phyloP scores from a whole-genome alignment of 768 basidiomycete genomes.

The Russula sp. region DNA sequence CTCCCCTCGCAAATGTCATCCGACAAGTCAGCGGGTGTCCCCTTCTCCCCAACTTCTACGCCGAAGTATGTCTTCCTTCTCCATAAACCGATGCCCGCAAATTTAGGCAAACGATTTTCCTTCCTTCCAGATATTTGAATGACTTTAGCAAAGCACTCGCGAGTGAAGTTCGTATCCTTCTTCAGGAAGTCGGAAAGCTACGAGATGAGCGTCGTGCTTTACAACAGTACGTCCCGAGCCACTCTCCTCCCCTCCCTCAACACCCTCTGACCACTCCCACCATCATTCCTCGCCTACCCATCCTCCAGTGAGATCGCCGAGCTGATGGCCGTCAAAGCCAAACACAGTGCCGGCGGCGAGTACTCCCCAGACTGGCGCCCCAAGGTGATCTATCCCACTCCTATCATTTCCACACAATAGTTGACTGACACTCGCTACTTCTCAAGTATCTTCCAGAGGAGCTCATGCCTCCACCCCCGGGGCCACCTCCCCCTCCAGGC shows the following conservation, averaged over 20 bases:
- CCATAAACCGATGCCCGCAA: not conserved
- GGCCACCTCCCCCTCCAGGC: slow-evolving; percentile 29
- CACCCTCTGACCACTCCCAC: not conserved
- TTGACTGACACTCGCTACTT: too few relatives aligned
- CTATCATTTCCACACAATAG: not conserved
- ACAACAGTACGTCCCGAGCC: slow-evolving; percentile 39
- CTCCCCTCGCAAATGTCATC: not conserved
- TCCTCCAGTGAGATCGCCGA: slow-evolving; percentile 68
- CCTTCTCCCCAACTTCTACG: slow-evolving; percentile 8
- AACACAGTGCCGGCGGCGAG: slow-evolving; percentile 74
- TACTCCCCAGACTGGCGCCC: slow-evolving; percentile 71
- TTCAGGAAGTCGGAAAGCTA: slow-evolving; percentile 53
- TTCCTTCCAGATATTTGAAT: slow-evolving; percentile 39
- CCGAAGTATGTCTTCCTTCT: slow-evolving; percentile 5
- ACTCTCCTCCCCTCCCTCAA: not conserved
- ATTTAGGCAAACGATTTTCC: not conserved
- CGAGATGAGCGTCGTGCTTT: slow-evolving; percentile 50
- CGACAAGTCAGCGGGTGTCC: not conserved
- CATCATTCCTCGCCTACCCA: not conserved
- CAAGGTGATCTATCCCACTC: slow-evolving; percentile 35
- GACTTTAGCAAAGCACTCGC: slow-evolving; percentile 60
- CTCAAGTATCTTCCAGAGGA: slow-evolving; percentile 30
- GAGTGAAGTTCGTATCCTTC: slow-evolving; percentile 51
- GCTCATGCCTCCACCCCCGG: slow-evolving; percentile 25
- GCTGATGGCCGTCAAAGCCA: slow-evolving; percentile 75